These are phyloP conservation scores for Cryphonectria japonica DNA, from an alignment of 2,329 filamentous ascomycete genomes.

Conservation along the genomic window DNA sequence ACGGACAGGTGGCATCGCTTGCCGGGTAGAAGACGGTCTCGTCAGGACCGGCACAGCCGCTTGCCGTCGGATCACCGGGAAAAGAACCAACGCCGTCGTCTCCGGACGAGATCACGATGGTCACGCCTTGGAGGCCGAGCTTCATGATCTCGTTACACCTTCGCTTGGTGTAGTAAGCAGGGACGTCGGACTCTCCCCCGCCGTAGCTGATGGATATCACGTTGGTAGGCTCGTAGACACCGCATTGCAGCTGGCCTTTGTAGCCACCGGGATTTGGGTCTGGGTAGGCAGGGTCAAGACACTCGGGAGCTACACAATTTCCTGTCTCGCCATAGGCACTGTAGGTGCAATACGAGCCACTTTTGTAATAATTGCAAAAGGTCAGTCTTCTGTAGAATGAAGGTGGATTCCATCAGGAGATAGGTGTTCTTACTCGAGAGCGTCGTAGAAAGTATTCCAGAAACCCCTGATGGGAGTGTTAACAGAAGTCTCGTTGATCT, in stretches of 20 bases:
- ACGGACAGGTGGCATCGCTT: conserved; percentile 51
- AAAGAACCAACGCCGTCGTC: conserved; percentile 42
- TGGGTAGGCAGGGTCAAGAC: conserved; percentile 52
- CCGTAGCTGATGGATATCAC: conserved; percentile 51
- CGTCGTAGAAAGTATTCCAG: conserved; percentile 18
- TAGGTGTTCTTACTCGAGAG: background rate
- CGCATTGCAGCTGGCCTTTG: conserved; percentile 45
- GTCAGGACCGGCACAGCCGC: conserved; percentile 41
- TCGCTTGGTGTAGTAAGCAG: conserved; percentile 49
- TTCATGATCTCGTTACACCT: conserved; percentile 50
- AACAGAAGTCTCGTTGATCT: conserved; percentile 29
- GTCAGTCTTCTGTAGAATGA: background rate
- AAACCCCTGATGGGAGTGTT: conserved; percentile 12
- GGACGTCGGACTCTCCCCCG: conserved; percentile 50
- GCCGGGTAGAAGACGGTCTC: conserved; percentile 46
- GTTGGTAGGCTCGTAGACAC: conserved; percentile 48
- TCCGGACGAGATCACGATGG: conserved; percentile 45
- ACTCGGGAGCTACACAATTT: conserved; percentile 41
- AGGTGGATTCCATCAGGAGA: too few relatives aligned
- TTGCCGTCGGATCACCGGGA: conserved; percentile 34
- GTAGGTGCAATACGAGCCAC: conserved; percentile 42
- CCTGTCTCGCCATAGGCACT: conserved; percentile 50
- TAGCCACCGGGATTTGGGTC: conserved; percentile 53
- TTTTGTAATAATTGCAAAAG: background rate
- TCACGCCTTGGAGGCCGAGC: conserved; percentile 47